These are phyloP conservation scores for Pseudohalonectria lignicola DNA, from an alignment of 2,329 filamentous ascomycete genomes.

Conservation along the genomic window DNA sequence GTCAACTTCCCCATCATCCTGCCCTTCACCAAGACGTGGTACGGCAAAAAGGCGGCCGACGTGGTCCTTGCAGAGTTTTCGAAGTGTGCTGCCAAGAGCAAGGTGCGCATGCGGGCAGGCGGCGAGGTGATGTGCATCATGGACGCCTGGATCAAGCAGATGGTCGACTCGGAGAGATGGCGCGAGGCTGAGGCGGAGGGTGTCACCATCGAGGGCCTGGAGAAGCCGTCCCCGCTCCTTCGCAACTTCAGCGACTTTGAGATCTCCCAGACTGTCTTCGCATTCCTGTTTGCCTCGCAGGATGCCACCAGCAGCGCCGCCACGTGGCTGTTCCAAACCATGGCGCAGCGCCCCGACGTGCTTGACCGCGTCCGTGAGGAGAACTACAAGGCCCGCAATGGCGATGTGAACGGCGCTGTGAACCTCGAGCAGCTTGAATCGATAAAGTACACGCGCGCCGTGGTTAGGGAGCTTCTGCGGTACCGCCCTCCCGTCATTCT, in stretches of 20 bases:
- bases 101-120: constrained; percentile 81
- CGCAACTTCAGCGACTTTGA: constrained; percentile 85
- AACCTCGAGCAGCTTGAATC: constrained; percentile 81
- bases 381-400: constrained; percentile 67
- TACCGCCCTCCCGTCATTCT: constrained; percentile 95
- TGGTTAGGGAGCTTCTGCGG: constrained; percentile 82
- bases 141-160: constrained; percentile 85
- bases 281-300: constrained; percentile 94
- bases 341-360: constrained; percentile 87
- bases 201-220: constrained; percentile 51
- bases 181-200: constrained; percentile 68
- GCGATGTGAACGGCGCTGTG: constrained; percentile 58
- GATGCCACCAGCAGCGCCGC: constrained; percentile 90
- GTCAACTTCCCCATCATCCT: constrained; percentile 98
- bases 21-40: constrained; percentile 92
- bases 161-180: constrained; percentile 77
- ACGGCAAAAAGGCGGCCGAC: constrained; percentile 89
- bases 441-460: constrained; percentile 81
- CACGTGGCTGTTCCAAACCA: constrained; percentile 92
- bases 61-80: constrained; percentile 84
- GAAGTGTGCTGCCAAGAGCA: constrained; percentile 87
- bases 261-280: constrained; percentile 88
- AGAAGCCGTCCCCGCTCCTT: constrained; percentile 75
- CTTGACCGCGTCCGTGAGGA: constrained; percentile 86
- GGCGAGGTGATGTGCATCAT: constrained; percentile 85